These are phyloP conservation scores for Penstemon davidsonii DNA, from an alignment of 257 asterid species.

Conservation along the genomic window DNA sequence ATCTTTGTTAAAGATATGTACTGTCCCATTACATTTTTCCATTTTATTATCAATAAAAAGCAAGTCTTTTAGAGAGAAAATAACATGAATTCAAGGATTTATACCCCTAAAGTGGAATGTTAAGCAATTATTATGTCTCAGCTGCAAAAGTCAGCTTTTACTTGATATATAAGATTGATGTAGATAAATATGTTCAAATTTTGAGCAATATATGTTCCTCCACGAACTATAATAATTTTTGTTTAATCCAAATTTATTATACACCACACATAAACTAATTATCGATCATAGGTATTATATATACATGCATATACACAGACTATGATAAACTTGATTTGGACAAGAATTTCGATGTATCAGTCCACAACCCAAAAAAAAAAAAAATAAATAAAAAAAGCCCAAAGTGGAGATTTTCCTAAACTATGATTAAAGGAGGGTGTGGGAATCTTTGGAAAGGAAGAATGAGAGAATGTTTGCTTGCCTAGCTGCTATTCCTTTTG, in stretches of 20 bases:
- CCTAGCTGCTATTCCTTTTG: conserved; percentile 25
- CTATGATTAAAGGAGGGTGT: conserved; percentile 43
- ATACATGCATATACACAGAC: background rate
- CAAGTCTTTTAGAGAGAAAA: conserved; percentile 23
- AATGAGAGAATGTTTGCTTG: conserved; percentile 33
- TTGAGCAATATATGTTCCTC: no score
- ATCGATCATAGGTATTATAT: no score
- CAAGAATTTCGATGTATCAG: conserved; percentile 21
- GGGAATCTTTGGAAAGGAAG: conserved; percentile 31
- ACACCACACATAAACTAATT: no score
- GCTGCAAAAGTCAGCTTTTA: conserved; percentile 45
- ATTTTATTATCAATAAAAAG: conserved; percentile 24
- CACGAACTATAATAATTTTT: no score
- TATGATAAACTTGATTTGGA: conserved; percentile 3
- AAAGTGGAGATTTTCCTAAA: conserved; percentile 55
- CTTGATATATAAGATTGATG: conserved; percentile 13
- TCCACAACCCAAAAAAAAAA: background rate
- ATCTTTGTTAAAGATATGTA: conserved; percentile 2
- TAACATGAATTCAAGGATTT: conserved; percentile 38
- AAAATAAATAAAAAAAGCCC: conserved; percentile 25
- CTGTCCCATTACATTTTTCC: conserved; percentile 4
- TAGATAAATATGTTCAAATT: background rate
- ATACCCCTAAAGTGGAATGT: conserved; percentile 40
- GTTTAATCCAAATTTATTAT: no score
- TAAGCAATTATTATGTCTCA: conserved; percentile 58